Base-by-base conservation (phyloP, 352 stramenopile genomes). In the Discostella stelligera region DNA sequence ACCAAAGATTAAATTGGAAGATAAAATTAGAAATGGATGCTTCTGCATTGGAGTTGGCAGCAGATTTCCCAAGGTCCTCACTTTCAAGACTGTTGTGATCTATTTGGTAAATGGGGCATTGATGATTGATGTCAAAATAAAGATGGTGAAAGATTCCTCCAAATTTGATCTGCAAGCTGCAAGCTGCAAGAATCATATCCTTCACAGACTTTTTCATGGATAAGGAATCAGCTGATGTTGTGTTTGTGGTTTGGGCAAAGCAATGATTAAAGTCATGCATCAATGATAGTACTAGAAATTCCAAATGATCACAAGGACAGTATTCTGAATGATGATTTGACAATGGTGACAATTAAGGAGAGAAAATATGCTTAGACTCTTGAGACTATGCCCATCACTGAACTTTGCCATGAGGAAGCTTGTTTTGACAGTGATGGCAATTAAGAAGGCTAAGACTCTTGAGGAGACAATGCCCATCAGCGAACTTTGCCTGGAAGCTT, bases 221-320 rank as follows among this genome's bases (percentile, higher is more conserved):
- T 9, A 56, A 32, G 49, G 49, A 30, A 56, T 56, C 49, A 56
- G 20, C 23, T 14, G 49, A 56, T 25, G 49, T 30, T 32, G 49
- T 56, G 16, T 56, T 56, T 14, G 49, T 32, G 49, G 18, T 56
- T 3, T 1, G 49, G 37, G 37, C 3, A 44, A 44, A 44, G 37
- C 37, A 44, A 8, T 44, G 11, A 44, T 14, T 44, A 8, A 44
- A 2, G 13, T 44, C 11, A 8, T 14, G 37, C 37, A 10, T 44
- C 37, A 44, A 3, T 13, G 37, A 44, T 44, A 10, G 7, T 44
- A 10, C 37, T 44, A 14, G 11, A 44, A 44, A 44, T 44, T 1
- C 37, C 37, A 44, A 1, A 32, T 8, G 37, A 44, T 8, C 37
- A 11, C 37, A 44, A 44, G 37, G 11, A 44, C 37, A 30, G n/a